Percentiles rank a stretch among this genome's conserved stretches.
These are phyloP conservation scores for Chernovozyma aurita DNA, from an alignment of 1,139 yeast species.

Conservation along the genomic window DNA sequence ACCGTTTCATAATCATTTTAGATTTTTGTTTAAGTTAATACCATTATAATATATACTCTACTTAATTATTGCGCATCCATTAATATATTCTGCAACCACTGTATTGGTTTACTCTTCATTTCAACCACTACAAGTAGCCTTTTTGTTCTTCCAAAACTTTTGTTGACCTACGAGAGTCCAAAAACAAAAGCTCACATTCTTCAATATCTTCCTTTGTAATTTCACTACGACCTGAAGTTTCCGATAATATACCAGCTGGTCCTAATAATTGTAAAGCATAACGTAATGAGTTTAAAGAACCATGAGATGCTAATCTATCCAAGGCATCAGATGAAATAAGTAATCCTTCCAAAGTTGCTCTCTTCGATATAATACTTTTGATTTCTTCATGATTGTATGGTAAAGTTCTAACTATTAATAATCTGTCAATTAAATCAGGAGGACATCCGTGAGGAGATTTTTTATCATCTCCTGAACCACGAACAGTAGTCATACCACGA, in stretches of 20 bases:
- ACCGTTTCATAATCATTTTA: too few species aligned
- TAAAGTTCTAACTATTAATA: conserved; percentile 84
- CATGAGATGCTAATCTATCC: conserved; percentile 66
- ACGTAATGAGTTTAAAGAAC: conserved; percentile 74
- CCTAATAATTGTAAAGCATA: conserved; percentile 88
- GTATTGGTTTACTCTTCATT: background rate
- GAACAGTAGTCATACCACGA: conserved; percentile 85
- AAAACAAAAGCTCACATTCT: conserved; percentile 79
- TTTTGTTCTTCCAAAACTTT: conserved; percentile 58
- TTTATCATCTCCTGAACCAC: conserved; percentile 81
- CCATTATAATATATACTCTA: too few species aligned
- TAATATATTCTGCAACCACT: too few species aligned
- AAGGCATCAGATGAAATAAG: conserved; percentile 64
- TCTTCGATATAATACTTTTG: conserved; percentile 71
- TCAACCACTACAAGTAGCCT: conserved; percentile 38
- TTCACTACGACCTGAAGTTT: conserved; percentile 67
- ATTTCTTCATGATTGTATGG: conserved; percentile 86
- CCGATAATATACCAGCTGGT: conserved; percentile 83
- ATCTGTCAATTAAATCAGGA: conserved; percentile 86
- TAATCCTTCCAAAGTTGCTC: conserved; percentile 73
- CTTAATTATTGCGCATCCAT: too few species aligned
- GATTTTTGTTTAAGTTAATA: too few species aligned
- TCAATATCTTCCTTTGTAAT: conserved; percentile 70
- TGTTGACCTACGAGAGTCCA: conserved; percentile 87
- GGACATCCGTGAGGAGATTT: conserved; percentile 97